Conservation (phyloP, 2,329 filamentous ascomycete species). For the Aspergillus oerlinghausenensis region DNA sequence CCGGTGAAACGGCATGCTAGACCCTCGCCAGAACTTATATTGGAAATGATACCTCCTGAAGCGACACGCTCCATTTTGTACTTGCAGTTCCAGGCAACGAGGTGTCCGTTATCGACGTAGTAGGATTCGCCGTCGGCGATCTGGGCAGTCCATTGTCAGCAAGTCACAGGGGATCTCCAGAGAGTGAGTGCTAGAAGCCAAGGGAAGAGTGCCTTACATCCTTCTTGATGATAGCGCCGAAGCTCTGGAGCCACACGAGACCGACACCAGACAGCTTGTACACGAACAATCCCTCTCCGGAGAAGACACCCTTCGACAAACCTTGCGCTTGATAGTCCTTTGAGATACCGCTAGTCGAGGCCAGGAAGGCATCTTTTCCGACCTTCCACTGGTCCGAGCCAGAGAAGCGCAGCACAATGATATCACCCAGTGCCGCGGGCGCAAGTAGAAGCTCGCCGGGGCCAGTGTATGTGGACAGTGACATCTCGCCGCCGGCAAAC, state of each 20-base stretch:
- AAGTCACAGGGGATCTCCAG: neutral
- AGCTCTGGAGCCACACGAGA: conserved; percentile 83
- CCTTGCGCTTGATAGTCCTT: conserved; percentile 85
- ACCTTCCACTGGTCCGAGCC: conserved; percentile 71
- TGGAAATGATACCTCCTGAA: conserved; percentile 89
- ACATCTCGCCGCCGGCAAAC: conserved; percentile 74
- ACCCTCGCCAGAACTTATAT: conserved; percentile 74
- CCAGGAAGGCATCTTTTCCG: conserved; percentile 81
- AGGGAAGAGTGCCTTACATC: conserved; percentile 59
- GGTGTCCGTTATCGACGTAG: conserved; percentile 85
- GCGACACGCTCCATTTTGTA: conserved; percentile 87
- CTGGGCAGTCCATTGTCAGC: conserved; percentile 17
- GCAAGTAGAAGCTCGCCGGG: conserved; percentile 87
- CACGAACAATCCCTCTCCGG: conserved; percentile 85
- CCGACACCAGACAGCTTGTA: conserved; percentile 80
- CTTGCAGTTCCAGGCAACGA: conserved; percentile 95
- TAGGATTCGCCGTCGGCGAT: conserved; percentile 70
- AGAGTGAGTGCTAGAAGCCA: neutral
- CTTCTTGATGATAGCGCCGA: conserved; percentile 92
- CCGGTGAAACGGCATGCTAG: conserved; percentile 90
- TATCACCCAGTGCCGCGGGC: conserved; percentile 75
- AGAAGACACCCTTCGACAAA: conserved; percentile 86
- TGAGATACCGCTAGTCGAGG: conserved; percentile 77
- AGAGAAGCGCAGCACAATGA: conserved; percentile 70
- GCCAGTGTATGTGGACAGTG: conserved; percentile 74